These are phyloP conservation scores for Drechslera avenae DNA, from an alignment of 2,329 filamentous ascomycete species.

Conservation along the genomic window DNA sequence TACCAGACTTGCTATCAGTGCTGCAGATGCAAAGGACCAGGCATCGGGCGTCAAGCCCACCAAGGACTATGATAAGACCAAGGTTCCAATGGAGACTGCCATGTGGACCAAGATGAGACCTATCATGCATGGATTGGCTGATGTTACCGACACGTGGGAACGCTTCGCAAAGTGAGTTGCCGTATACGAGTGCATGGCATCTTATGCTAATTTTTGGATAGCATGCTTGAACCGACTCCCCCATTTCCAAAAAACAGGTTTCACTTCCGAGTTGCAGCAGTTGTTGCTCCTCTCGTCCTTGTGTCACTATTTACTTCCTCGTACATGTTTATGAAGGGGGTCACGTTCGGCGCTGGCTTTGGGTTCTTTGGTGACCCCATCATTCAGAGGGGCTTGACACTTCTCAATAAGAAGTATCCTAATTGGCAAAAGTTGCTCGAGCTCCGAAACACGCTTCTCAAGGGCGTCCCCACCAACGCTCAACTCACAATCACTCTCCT, in stretches of 20 bases:
- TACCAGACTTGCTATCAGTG: slow-evolving; percentile 59
- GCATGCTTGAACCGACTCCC: slow-evolving; percentile 55
- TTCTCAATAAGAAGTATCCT: slow-evolving; percentile 67
- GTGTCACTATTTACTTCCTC: slow-evolving; percentile 54
- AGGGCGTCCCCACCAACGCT: slow-evolving; percentile 83
- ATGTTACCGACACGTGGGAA: slow-evolving; percentile 67
- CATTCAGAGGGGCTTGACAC: slow-evolving; percentile 63
- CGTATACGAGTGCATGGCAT: no score
- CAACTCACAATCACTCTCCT: slow-evolving; percentile 82
- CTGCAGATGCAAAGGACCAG: slow-evolving; percentile 60
- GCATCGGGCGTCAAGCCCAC: slow-evolving; percentile 58
- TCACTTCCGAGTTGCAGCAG: slow-evolving; percentile 53
- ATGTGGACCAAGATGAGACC: slow-evolving; percentile 79
- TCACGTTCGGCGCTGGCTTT: slow-evolving; percentile 71
- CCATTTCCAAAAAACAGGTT: slow-evolving; percentile 54
- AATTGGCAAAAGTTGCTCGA: slow-evolving; percentile 78
- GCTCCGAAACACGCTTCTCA: slow-evolving; percentile 75
- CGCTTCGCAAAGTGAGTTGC: slow-evolving; percentile 62
- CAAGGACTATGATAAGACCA: slow-evolving; percentile 72
- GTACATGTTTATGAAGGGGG: slow-evolving; percentile 64
- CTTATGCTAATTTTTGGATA: slow-evolving; percentile 19
- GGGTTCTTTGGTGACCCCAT: slow-evolving; percentile 81
- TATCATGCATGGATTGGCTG: slow-evolving; percentile 68
- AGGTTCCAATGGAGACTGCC: slow-evolving; percentile 74
- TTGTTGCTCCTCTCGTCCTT: slow-evolving; percentile 52